These are phyloP conservation scores for Umbelopsis vinacea DNA, from an alignment of 192 early-diverging fungal species.

Conservation along the genomic window DNA sequence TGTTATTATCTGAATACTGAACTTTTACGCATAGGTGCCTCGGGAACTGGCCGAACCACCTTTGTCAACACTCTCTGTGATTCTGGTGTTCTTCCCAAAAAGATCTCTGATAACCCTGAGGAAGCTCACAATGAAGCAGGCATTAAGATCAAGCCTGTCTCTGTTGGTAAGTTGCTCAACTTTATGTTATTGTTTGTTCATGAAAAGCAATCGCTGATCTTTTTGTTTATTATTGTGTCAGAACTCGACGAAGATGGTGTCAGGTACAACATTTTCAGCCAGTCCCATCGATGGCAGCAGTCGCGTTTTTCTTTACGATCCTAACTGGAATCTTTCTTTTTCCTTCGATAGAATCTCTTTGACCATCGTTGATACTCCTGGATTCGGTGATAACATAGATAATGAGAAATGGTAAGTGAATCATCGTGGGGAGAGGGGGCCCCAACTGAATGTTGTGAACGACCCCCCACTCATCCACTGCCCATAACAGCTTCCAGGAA, in stretches of 20 bases:
- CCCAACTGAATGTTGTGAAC: not conserved
- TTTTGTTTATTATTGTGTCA: slow-evolving; percentile 3
- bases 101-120: slow-evolving; percentile 67
- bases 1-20: not conserved
- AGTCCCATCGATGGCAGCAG: not conserved
- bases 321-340: not conserved
- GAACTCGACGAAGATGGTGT: slow-evolving; percentile 99
- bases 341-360: slow-evolving; percentile 70
- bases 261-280: slow-evolving; percentile 47
- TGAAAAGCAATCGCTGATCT: not conserved
- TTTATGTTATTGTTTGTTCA: not conserved
- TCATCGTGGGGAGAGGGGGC: not conserved
- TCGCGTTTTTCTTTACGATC: not conserved
- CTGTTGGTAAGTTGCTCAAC: slow-evolving; percentile 53
- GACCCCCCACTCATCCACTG: not conserved
- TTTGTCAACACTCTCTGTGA: slow-evolving; percentile 99
- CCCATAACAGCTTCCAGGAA: slow-evolving; percentile 73
- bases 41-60: slow-evolving; percentile 97
- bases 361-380: slow-evolving; percentile 98
- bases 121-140: slow-evolving; percentile 85
- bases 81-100: slow-evolving; percentile 69
- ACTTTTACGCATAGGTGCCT: slow-evolving; percentile 63
- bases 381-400: slow-evolving; percentile 97
- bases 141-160: slow-evolving; percentile 86
- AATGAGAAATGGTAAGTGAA: slow-evolving; percentile 82